A percentile compares a stretch with the other conserved stretches of the same genome.
phyloP scores from a whole-genome alignment of 1,139 yeast species.

The Yamadazyma aaseri region DNA sequence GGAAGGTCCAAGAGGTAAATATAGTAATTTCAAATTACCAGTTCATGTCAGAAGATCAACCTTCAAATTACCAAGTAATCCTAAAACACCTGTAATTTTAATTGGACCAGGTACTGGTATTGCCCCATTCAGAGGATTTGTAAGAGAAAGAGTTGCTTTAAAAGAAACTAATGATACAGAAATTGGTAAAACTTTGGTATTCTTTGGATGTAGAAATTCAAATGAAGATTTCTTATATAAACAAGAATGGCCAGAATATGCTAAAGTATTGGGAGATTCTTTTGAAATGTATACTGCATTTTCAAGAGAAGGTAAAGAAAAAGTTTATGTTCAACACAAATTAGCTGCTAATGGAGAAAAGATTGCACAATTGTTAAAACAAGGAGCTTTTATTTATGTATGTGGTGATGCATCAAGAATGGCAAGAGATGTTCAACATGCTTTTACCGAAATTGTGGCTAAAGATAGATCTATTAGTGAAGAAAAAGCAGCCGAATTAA shows the following conservation, averaged over 20 bases:
- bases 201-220: conserved; percentile 81
- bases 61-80: conserved; percentile 89
- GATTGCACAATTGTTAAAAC: conserved; percentile 55
- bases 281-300: conserved; percentile 82
- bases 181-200: conserved; percentile 73
- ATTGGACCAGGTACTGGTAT: conserved; percentile 99
- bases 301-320: conserved; percentile 69
- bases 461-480: conserved; percentile 56
- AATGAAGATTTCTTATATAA: conserved; percentile 77
- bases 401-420: conserved; percentile 96
- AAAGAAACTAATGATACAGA: conserved; percentile 47
- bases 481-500: conserved; percentile 72
- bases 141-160: conserved; percentile 69
- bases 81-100: conserved; percentile 81
- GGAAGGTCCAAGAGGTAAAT: conserved; percentile 76
- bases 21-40: conserved; percentile 62
- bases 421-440: conserved; percentile 93
- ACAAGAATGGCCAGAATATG: conserved; percentile 80
- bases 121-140: conserved; percentile 94
- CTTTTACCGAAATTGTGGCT: conserved; percentile 64
- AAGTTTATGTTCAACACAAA: conserved; percentile 87
- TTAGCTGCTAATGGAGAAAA: conserved; percentile 56
- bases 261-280: conserved; percentile 59
- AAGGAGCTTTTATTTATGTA: conserved; percentile 87
- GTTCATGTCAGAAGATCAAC: conserved; percentile 93